Conservation (phyloP, 768 basidiomycete genomes). For the Termitomyces sp. region DNA sequence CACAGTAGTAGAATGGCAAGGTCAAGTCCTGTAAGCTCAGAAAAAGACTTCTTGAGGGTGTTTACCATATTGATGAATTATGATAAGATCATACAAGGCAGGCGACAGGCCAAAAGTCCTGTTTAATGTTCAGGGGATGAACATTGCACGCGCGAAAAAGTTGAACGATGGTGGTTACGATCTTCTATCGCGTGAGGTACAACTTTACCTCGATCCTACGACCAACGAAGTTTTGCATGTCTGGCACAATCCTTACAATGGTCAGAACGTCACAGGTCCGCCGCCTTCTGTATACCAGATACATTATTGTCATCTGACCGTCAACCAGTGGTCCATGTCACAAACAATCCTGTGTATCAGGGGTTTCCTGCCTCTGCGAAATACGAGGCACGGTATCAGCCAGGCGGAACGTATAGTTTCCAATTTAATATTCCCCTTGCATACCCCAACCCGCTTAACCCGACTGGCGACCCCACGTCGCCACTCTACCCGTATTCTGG, state of each 20-base stretch:
- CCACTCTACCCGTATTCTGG: conserved; percentile 11
- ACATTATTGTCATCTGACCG: neutral
- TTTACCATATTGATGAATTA: neutral
- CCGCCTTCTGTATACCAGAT: neutral
- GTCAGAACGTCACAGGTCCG: conserved; percentile 13
- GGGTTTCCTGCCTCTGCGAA: conserved; percentile 4
- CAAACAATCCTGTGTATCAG: conserved; percentile 18
- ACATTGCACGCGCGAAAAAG: conserved; percentile 12
- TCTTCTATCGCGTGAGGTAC: conserved; percentile 12
- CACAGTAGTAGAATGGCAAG: conserved; percentile 15
- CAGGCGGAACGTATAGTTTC: conserved; percentile 13
- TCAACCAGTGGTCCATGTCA: conserved; percentile 13
- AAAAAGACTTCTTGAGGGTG: too few relatives aligned
- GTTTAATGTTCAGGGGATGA: conserved; percentile 17
- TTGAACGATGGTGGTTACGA: conserved; percentile 12
- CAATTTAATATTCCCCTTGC: conserved; percentile 11
- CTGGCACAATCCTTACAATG: conserved; percentile 16
- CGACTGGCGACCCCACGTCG: conserved; percentile 11
- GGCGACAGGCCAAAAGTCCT: conserved; percentile 13
- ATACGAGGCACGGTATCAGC: conserved; percentile 7
- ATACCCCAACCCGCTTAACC: conserved; percentile 17
- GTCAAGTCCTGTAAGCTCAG: conserved; percentile 15
- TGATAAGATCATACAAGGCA: conserved; percentile 14
- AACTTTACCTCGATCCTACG: conserved; percentile 16
- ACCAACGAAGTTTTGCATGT: conserved; percentile 13